These are phyloP conservation scores for Calonectria naviculata DNA, from an alignment of 2,329 filamentous ascomycete genomes.

Conservation along the genomic window DNA sequence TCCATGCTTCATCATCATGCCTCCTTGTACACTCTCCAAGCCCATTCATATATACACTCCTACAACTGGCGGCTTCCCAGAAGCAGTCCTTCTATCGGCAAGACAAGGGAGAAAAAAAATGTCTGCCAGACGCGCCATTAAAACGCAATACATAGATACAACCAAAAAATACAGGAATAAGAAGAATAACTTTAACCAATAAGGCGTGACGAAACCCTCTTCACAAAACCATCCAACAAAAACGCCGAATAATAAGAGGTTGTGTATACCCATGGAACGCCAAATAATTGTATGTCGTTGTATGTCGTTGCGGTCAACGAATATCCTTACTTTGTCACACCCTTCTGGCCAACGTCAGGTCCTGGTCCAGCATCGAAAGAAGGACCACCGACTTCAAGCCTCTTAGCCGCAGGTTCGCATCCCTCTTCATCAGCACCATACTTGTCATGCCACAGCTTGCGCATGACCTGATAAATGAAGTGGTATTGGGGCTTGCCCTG, in stretches of 20 bases:
- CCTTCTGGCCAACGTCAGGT: slow-evolving; percentile 23
- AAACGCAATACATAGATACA: slow-evolving; percentile 9
- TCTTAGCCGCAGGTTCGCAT: slow-evolving; percentile 63
- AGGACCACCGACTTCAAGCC: slow-evolving; percentile 62
- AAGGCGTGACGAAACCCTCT: not conserved
- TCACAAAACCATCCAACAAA: slow-evolving; percentile 11
- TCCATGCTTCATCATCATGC: slow-evolving; percentile 25
- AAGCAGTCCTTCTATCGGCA: slow-evolving; percentile 24
- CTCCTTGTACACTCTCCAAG: slow-evolving; percentile 29
- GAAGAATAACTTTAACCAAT: not conserved
- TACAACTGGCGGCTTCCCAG: slow-evolving; percentile 25
- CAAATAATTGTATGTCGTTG: not conserved
- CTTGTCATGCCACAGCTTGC: slow-evolving; percentile 77
- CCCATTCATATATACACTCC: slow-evolving; percentile 24
- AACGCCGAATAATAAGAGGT: not conserved
- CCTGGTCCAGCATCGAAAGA: slow-evolving; percentile 44
- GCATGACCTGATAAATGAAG: slow-evolving; percentile 90
- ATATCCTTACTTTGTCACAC: slow-evolving; percentile 20
- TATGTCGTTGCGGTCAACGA: not conserved
- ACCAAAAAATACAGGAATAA: slow-evolving; percentile 21
- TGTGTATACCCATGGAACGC: slow-evolving; percentile 5
- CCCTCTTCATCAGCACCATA: slow-evolving; percentile 57
- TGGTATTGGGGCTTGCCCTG: slow-evolving; percentile 86
- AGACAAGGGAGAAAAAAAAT: slow-evolving; percentile 5
- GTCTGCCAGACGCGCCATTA: not conserved